A percentile compares a stretch with the other conserved stretches of the same genome.
Evolutionary conservation across 495 filamentous ascomycete genomes (phyloP).

Genomic region (Cercophora samala): DNA sequence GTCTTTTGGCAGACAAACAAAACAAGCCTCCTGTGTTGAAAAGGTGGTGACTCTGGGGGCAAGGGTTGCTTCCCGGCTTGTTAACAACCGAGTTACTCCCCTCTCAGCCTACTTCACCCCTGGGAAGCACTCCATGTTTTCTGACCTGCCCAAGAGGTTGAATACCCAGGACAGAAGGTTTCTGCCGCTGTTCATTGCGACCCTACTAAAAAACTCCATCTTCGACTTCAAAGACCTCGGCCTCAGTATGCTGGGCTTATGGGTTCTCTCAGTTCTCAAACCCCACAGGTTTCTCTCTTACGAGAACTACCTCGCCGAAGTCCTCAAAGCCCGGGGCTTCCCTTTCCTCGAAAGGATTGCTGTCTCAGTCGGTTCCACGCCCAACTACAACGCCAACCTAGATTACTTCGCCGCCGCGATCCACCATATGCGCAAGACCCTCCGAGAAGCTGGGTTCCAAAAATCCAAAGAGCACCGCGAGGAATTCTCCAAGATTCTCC

Average conservation of each 20-base stretch:
- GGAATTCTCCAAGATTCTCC: conserved; percentile 37
- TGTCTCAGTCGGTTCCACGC: conserved; percentile 27
- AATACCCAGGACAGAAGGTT: conserved; percentile 33
- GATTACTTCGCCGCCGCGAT: conserved; percentile 40
- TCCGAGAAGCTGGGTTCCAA: conserved; percentile 27
- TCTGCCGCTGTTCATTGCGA: conserved; percentile 40
- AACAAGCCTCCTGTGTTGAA: conserved; percentile 38
- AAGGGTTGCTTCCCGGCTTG: conserved; percentile 40
- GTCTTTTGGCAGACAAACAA: conserved; percentile 19
- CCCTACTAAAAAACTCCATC: conserved; percentile 38
- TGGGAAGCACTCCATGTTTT: conserved; percentile 42
- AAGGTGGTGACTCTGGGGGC: conserved; percentile 38
- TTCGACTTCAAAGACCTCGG: conserved; percentile 42
- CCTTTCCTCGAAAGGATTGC: conserved; percentile 34
- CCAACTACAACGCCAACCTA: conserved; percentile 42
- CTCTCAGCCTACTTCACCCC: conserved; percentile 39
- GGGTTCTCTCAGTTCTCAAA: conserved; percentile 40
- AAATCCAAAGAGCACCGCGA: conserved; percentile 29
- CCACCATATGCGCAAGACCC: conserved; percentile 42
- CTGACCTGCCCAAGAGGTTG: conserved; percentile 31
- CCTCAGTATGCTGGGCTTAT: conserved; percentile 35
- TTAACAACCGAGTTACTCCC: conserved; percentile 38
- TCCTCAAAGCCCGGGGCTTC: conserved; percentile 33
- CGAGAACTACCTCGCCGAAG: conserved; percentile 43
- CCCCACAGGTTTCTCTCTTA: conserved; percentile 36